Evolutionary conservation across 352 stramenopile genomes (phyloP), one percentile per base, ranked within the genome.

Genomic region (Phytopythium boreale): DNA sequence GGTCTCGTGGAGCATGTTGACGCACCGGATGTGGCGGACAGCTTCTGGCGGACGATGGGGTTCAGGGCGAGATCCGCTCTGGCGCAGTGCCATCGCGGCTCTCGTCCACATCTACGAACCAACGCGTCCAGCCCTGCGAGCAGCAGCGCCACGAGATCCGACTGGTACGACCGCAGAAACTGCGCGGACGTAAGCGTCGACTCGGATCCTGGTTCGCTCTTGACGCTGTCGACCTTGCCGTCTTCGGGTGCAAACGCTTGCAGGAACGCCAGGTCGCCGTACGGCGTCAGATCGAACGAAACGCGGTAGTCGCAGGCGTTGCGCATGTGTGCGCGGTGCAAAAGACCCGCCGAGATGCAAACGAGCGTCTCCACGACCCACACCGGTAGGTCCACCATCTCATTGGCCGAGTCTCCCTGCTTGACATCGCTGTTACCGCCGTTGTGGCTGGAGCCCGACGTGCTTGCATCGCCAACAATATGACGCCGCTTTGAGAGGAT

Each of bases 271-370:
- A 95, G 55, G 43, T 95, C 87, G 4, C 87, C 84, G 58, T 93
- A 95, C 9, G 87, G 87, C 57, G 75, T 90, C 51, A 95, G 67
- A 61, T 93, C 87, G 39, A 92, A 95, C 43, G 83, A 88, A 36
- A 92, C 75, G 61, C 84, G 87, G 49, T 91, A 90, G 59, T 92
- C 83, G 63, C 83, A 90, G 27, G 86, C 68, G 59, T 91, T 92
- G 36, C 81, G 74, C 70, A 89, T 89, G 62, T 82, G 81, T 14
- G 82, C 82, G 46, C 84, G 87, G 59, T 92, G 84, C 14, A 87
- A 75, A 11, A 95, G 62, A 2, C 87, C 87, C 9, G 84, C 84
- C 2, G 72, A 79, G 61, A 90, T 75, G 44, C 79, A 88, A 3
- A 90, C 78, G 17, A 93, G 60, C 19, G 80, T 84, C 49, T 95